phyloP scores from a whole-genome alignment of 2,329 filamentous ascomycete genomes.

The Aspergillus intermedius region DNA sequence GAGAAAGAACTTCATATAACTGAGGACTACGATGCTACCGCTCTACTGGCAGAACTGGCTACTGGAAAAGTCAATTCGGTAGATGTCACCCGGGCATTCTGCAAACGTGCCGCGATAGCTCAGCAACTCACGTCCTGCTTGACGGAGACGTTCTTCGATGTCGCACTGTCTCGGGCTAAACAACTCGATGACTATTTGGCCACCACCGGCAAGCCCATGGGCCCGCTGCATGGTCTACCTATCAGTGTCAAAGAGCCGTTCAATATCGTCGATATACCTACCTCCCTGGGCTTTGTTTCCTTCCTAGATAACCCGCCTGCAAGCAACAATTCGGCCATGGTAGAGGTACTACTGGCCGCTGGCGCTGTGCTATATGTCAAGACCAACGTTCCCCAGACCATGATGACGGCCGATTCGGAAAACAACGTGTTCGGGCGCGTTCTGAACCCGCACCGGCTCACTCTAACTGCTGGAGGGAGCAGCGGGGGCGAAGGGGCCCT shows the following conservation, averaged over 20 bases:
- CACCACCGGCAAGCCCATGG: conserved; percentile 40
- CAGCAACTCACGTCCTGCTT: conserved; percentile 44
- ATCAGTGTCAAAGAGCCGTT: conserved; percentile 49
- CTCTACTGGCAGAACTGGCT: conserved; percentile 22
- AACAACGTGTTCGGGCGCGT: conserved; percentile 18
- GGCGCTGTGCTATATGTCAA: conserved; percentile 63
- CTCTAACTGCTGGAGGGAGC: conserved; percentile 16
- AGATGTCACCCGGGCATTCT: conserved; percentile 46
- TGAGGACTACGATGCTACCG: conserved; percentile 30
- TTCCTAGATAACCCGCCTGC: conserved; percentile 43
- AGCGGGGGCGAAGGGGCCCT: conserved; percentile 27
- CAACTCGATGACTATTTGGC: conserved; percentile 42
- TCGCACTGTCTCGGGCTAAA: conserved; percentile 43
- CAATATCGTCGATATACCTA: conserved; percentile 47
- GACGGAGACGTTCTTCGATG: conserved; percentile 48
- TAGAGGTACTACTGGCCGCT: conserved; percentile 50
- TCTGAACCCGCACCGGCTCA: conserved; percentile 15
- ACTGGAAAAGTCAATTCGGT: conserved; percentile 23
- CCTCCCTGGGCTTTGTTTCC: conserved; percentile 54
- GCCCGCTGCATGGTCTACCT: conserved; percentile 58
- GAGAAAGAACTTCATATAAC: conserved; percentile 47
- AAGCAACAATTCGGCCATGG: conserved; percentile 45
- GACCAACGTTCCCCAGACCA: conserved; percentile 59
- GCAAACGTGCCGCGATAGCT: conserved; percentile 39
- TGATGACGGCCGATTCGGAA: conserved; percentile 10